Conservation (phyloP, 2,329 filamentous ascomycete species). For the Diplodia corticola region DNA sequence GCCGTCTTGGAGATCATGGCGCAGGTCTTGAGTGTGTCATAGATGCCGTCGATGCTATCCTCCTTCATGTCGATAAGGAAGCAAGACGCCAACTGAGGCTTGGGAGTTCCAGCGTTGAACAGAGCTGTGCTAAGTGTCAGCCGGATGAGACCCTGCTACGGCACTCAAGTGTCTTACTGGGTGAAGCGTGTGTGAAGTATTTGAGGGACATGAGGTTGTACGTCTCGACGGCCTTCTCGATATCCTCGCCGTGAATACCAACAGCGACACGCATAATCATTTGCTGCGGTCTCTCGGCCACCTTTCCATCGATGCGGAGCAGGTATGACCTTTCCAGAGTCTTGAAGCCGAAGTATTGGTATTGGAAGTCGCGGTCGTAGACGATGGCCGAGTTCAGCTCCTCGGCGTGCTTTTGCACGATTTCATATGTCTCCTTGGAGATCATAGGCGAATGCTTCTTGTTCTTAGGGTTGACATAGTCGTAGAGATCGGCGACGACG, state of each 20-base stretch:
- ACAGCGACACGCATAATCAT: conserved; percentile 99
- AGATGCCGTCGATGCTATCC: conserved; percentile 98
- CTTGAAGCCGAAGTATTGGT: conserved; percentile 99
- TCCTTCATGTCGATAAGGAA: conserved; percentile 99
- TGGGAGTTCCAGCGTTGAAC: conserved; percentile 95
- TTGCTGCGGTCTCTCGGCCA: conserved; percentile 96
- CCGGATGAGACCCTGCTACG: background rate
- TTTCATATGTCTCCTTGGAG: conserved; percentile 84
- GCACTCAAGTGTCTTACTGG: conserved; percentile 37
- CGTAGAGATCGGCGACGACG: conserved; percentile 88
- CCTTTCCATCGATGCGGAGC: conserved; percentile 90
- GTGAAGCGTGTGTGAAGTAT: conserved; percentile 97
- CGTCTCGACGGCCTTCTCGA: conserved; percentile 93
- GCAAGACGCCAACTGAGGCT: conserved; percentile 93
- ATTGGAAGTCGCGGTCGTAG: conserved; percentile 99
- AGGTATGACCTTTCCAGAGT: conserved; percentile 97
- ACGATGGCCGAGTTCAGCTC: conserved; percentile 99
- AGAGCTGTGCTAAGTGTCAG: conserved; percentile 58
- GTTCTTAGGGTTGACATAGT: conserved; percentile 97
- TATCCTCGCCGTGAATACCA: conserved; percentile 91
- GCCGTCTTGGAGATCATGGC: conserved; percentile 99
- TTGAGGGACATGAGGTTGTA: conserved; percentile 99
- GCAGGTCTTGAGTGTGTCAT: conserved; percentile 98
- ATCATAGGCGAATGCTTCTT: conserved; percentile 86
- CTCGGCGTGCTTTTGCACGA: conserved; percentile 91